Base-by-base conservation (phyloP, 495 filamentous ascomycete species). In the Xylaria nigripes region DNA sequence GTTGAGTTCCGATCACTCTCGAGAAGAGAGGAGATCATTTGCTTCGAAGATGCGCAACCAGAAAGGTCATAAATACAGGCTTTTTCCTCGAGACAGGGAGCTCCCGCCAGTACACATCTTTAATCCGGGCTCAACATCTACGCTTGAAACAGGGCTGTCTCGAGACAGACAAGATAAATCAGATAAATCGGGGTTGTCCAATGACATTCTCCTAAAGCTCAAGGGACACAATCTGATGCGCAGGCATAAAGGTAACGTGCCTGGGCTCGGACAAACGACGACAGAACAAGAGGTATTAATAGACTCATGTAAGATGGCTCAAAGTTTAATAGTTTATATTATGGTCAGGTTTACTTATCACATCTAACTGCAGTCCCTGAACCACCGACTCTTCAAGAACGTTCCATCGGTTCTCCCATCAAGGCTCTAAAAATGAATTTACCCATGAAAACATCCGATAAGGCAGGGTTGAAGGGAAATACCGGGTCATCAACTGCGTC, bases 311-410 rank as follows among this genome's bases (percentile, higher is more conserved):
- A 79, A 74, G 85, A 76, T 2, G 12, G 18, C 6, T 34, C 44
- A 29, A 32, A 30, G 29, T 25, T 19, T 16, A 27, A 8, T 22
- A 8, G 41, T 25, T 13, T n/a, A n/a, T n/a, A n/a, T n/a, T n/a
- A n/a, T n/a, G 16, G n/a, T 24, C 41, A 13, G 42, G 25, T 67
- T 70, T 72, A 50, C 36, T 40, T 5, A 72, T 59, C 21, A 27
- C 23, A 32, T 48, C 13, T 54, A 89, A 86, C 86, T 56, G 88
- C 86, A 23, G 86, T 89, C 52, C 86, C 86, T 29, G 86, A 83
- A 25, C 78, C 82, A 29, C 82, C 80, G 48, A 76, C 84, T 15
- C 63, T 85, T 23, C 82, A 86, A 64, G 82, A 85, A 67, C 74
- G 84, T 57, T 86, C 83, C 32, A 80, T 76, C 56, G 86, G 82